Evolutionary conservation across 352 stramenopile species (phyloP), one percentile per base, ranked within the genome.

Genomic region (Phytophthora aleatoria): DNA sequence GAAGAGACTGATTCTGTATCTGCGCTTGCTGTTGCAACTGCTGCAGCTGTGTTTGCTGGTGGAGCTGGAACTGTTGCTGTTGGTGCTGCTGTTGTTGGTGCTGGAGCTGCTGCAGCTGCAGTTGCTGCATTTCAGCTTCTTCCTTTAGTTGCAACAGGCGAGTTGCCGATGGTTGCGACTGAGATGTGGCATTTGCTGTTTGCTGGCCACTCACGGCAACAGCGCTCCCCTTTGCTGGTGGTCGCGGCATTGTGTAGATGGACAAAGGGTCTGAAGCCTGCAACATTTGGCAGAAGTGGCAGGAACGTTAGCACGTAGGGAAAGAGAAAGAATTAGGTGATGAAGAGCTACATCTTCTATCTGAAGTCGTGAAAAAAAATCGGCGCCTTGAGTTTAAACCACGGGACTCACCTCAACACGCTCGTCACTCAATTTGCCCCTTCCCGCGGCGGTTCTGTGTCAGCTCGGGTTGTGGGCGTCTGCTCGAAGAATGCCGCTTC

Each of bases 401-500:
- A 35, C 30, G 20, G 33, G 28, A 58, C 64, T 61, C 41, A 67
- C 68, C 52, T 61, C 41, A 57, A 58, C 7, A 36, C 56, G 54
- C 56, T 61, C 38, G 54, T 67, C 56, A 60, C 41, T 50, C 42
- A 31, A 50, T 8, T 66, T 71, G 39, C 55, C 69, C 54, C 53
- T 73, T 73, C 45, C 59, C 69, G 53, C 62, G 61, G 61, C 61
- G 50, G 66, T 69, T 70, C 50, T 71, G 64, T 72, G 57, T 62
- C 45, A 47, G 57, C 58, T 72, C 58, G 64, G 64, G 58, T 72
- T 68, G 57, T 64, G 71, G 43, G 60, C 59, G 50, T 59, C 67
- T 63, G 73, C 52, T 77, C 61, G 53, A 68, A 71, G 44, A 74
- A 75, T 78, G 74, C 44, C 74, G 57, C 61, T 76, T 76, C 54